Base-by-base conservation (phyloP, 2,329 filamentous ascomycete genomes). In the Rutstroemia sp. region DNA sequence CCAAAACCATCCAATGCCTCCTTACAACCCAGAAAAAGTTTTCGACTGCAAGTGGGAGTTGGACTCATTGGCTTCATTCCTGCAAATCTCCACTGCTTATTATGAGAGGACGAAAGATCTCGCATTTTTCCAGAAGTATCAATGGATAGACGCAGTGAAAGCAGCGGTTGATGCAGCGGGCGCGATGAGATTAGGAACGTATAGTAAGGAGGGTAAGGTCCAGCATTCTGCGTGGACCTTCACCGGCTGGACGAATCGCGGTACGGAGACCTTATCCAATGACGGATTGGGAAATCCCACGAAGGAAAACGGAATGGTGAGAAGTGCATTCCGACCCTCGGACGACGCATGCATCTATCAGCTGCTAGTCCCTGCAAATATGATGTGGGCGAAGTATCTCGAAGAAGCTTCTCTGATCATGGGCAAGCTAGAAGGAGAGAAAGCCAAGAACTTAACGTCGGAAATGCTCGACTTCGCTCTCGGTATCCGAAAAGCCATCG, bases 11-110 rank as follows among this genome's bases (percentile, higher is more conserved):
- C 85, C 88, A 1, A 80, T 86, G 58, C 92, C 92, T 0, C 72
- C 77, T 0, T 92, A 90, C 65, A 83, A 92, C 45, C 65, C 65
- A 63, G 77, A 79, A 1, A 76, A 85, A 48, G 91, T 96, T 0
- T 96, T 94, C 67, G 92, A 96, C 71, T 96, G 92, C 80, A 96
- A 96, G 72, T 96, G 94, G 72, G 92, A 96, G 72, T 83, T 96
- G 46, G 92, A 96, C 73, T 92, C 88, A 12, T 79, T 96, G 2
- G 89, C 92, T 1, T 85, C 89, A 39, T 96, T 96, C 71, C 78
- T 96, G 9, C 83, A 88, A 42, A 76, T 96, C 6, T 85, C 83
- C 1, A 86, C 88, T 61, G 83, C 92, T 65, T 96, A 95, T 75
- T 81, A 88, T 73, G 76, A 81, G 19, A 78, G 81, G 59, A 95